These are phyloP conservation scores for Penicillium sp. DNA, from an alignment of 2,329 filamentous ascomycete genomes.

Conservation along the genomic window DNA sequence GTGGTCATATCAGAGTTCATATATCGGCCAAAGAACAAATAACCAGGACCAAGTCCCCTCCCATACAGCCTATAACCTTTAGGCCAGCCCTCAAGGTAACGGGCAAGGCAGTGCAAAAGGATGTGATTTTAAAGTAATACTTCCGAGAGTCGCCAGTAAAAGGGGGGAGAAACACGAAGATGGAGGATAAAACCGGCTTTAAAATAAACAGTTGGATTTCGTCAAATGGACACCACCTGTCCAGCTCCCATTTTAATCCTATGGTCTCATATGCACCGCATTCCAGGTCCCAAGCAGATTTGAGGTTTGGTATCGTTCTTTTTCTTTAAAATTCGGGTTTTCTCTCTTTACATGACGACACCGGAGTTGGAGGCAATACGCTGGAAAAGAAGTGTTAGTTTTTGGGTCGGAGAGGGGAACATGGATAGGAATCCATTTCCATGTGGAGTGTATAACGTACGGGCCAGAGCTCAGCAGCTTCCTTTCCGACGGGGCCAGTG, in stretches of 20 bases:
- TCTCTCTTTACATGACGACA: constrained; percentile 90
- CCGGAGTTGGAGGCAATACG: constrained; percentile 99
- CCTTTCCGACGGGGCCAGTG: constrained; percentile 98
- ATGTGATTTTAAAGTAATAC: constrained; percentile 24
- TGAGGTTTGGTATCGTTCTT: constrained; percentile 32
- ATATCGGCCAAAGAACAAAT: constrained; percentile 7
- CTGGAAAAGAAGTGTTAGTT: constrained; percentile 47
- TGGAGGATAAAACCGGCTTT: constrained; percentile 26
- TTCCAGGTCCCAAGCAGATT: constrained; percentile 26
- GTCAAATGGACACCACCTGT: constrained; percentile 25
- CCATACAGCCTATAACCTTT: constrained; percentile 3
- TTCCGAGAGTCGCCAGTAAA: constrained; percentile 27
- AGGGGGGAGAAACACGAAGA: constrained; percentile 22
- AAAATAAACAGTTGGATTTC: constrained; percentile 30
- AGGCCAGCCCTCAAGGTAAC: neutral
- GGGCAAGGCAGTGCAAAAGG: constrained; percentile 18
- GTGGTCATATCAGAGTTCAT: constrained; percentile 16
- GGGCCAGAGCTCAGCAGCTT: constrained; percentile 99
- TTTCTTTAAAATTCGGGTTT: constrained; percentile 30
- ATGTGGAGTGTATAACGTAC: constrained; percentile 55
- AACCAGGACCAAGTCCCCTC: constrained; percentile 7
- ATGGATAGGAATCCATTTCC: neutral
- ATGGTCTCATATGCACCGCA: constrained; percentile 30
- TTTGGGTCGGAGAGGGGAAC: neutral
- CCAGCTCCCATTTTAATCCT: constrained; percentile 22